These are phyloP conservation scores for Cladosporium cucumerinum DNA, from an alignment of 2,329 filamentous ascomycete species.

Conservation along the genomic window DNA sequence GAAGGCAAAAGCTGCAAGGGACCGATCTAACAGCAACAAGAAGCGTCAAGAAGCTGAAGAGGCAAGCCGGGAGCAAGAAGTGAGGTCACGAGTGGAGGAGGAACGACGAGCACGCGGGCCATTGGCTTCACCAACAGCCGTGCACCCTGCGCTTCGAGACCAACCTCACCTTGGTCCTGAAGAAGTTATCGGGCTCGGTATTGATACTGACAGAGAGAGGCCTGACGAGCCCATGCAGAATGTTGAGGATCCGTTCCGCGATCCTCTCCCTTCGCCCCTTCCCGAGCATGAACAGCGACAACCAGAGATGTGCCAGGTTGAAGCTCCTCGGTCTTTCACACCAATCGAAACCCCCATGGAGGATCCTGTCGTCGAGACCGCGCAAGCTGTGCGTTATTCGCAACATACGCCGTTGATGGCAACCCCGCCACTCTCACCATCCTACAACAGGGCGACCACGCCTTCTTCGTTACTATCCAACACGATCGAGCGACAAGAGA, in stretches of 20 bases:
- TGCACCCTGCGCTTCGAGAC: conserved; percentile 36
- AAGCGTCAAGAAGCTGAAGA: conserved; percentile 52
- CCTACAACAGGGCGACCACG: conserved; percentile 18
- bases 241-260: conserved; percentile 29
- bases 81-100: conserved; percentile 25
- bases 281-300: conserved; percentile 19
- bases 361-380: conserved; percentile 48
- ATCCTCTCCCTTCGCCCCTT: conserved; percentile 21
- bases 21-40: conserved; percentile 38
- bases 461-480: conserved; percentile 6
- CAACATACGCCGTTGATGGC: conserved; percentile 8
- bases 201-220: conserved; percentile 21
- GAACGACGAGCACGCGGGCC: conserved; percentile 25
- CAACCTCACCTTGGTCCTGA: conserved; percentile 15
- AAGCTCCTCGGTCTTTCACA: conserved; percentile 26
- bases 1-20: conserved; percentile 62
- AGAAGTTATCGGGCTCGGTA: conserved; percentile 31
- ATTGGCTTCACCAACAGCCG: conserved; percentile 29
- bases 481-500: conserved; percentile 14
- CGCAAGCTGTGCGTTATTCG: conserved; percentile 35
- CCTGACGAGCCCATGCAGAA: neutral
- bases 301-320: conserved; percentile 2
- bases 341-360: conserved; percentile 43
- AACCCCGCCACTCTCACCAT: conserved; percentile 39
- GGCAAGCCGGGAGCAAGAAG: conserved; percentile 37